phyloP scores from a whole-genome alignment of 164 flowering plant genomes.

The Cinnamomum micranthum region DNA sequence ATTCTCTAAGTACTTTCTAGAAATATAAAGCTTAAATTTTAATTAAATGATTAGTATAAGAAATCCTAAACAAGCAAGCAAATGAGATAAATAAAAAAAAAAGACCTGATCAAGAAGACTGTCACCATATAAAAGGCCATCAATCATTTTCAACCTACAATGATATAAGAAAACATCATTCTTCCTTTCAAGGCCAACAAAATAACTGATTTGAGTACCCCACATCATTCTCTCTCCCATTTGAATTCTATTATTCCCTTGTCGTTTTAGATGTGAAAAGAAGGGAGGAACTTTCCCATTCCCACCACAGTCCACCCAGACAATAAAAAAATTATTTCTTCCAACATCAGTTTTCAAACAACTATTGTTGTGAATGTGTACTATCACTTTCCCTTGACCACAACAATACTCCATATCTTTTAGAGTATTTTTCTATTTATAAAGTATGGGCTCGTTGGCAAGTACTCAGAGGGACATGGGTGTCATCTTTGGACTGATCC shows the following conservation, averaged over 20 bases:
- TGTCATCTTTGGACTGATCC: no score
- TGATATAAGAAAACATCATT: background rate
- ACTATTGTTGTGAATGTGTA: background rate
- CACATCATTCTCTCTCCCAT: constrained; percentile 12
- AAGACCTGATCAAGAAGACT: background rate
- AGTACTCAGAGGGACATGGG: background rate
- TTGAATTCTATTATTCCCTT: constrained; percentile 9
- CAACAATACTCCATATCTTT: background rate
- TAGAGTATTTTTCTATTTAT: background rate
- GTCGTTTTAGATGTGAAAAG: constrained; percentile 14
- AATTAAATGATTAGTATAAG: background rate
- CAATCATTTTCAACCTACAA: constrained; percentile 26
- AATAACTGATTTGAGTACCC: constrained; percentile 24
- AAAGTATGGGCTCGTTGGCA: background rate
- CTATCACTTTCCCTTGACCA: constrained; percentile 4
- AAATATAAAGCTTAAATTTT: no score
- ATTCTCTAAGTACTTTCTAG: no score
- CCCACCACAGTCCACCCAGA: constrained; percentile 4
- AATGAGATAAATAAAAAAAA: no score
- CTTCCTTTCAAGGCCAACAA: background rate
- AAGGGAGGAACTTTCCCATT: constrained; percentile 3
- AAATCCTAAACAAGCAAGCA: background rate
- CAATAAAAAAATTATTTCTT: constrained; percentile 1
- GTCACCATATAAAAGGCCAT: constrained; percentile 1
- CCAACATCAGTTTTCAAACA: background rate